Base-by-base conservation (phyloP, 2,329 filamentous ascomycete genomes). In the Hypoxylon sp. region DNA sequence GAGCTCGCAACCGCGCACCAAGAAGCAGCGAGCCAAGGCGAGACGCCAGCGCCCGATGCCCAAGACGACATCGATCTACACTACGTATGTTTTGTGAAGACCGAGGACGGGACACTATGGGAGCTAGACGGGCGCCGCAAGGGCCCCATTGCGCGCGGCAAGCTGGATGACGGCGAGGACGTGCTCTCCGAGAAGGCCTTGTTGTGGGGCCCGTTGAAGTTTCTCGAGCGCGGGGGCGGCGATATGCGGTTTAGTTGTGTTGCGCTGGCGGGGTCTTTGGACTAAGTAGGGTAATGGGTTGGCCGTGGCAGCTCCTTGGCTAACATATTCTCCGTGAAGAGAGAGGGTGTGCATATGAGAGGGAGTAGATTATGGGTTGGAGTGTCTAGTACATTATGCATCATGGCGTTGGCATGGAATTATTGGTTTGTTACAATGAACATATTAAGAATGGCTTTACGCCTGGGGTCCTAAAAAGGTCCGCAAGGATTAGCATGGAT, bases 21-120 rank as follows among this genome's bases (percentile, higher is more conserved):
- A 51, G 87, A 88, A 67, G 94, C 94, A 13, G 96, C 95, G 4
- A 86, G 86, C 6, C 83, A 86, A 67, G 95, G 95, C 17, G 93
- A 95, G 78, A 97, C 94, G 0, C 77, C 85, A 11, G 93, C 94
- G 1, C 95, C 96, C 0, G 82, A 87, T 59, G 93, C 94, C 8
- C 87, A 90, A n/a, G 92, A 93, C 75, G 88, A 91, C 73, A 86
- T 97, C n/a, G 95, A 98, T 77, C 84, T 98, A 74, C 96, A 99
- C 83, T 98, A 97, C 79, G 95, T 98, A 51, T 96, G 93, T 77
- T 99, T 98, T 80, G 92, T 96, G 58, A 96, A 94, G 83, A 84
- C 84, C 81, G 73, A 66, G 57, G 89, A 92, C 78, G 91, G 91
- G 61, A 87, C 78, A 11, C 75, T 89, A 39, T 89, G 87, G 86